phyloP scores from a whole-genome alignment of 2,329 filamentous ascomycete species.

The Ascochyta clinopodiicola region DNA sequence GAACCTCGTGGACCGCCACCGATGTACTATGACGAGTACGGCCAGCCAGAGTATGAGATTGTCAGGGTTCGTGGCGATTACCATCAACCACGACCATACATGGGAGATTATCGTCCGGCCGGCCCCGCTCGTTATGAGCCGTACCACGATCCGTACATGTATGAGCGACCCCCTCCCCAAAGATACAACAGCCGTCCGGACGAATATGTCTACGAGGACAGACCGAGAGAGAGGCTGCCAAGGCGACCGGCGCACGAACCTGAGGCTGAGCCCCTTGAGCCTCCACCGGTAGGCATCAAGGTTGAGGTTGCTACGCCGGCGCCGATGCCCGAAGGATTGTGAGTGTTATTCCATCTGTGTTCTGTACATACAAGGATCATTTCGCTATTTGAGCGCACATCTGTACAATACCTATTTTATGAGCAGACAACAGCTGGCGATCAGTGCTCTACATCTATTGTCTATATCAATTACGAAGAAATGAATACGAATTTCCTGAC shows the following conservation, averaged over 20 bases:
- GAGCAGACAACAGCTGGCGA: neutral
- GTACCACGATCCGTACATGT: conserved; percentile 40
- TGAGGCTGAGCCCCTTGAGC: conserved; percentile 8
- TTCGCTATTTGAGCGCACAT: neutral
- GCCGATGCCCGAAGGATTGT: neutral
- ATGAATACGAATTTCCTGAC: neutral
- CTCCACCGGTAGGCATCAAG: conserved; percentile 11
- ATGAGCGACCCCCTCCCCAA: conserved; percentile 36
- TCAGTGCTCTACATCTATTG: conserved; percentile 4
- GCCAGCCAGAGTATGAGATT: conserved; percentile 41
- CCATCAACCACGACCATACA: conserved; percentile 28
- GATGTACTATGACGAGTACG: conserved; percentile 44
- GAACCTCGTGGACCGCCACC: conserved; percentile 33
- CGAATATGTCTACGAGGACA: conserved; percentile 43
- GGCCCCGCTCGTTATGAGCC: conserved; percentile 36
- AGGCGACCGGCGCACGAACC: conserved; percentile 5
- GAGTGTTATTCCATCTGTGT: neutral
- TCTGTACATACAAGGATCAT: neutral
- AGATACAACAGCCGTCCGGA: conserved; percentile 33
- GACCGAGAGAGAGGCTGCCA: conserved; percentile 31
- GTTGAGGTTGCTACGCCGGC: conserved; percentile 14
- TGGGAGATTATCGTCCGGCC: conserved; percentile 21
- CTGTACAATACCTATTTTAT: conserved; percentile 1
- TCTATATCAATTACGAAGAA: neutral
- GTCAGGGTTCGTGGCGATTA: conserved; percentile 40